These are phyloP conservation scores for Trichophyton benhamiae DNA, from an alignment of 2,329 filamentous ascomycete species.

Conservation along the genomic window DNA sequence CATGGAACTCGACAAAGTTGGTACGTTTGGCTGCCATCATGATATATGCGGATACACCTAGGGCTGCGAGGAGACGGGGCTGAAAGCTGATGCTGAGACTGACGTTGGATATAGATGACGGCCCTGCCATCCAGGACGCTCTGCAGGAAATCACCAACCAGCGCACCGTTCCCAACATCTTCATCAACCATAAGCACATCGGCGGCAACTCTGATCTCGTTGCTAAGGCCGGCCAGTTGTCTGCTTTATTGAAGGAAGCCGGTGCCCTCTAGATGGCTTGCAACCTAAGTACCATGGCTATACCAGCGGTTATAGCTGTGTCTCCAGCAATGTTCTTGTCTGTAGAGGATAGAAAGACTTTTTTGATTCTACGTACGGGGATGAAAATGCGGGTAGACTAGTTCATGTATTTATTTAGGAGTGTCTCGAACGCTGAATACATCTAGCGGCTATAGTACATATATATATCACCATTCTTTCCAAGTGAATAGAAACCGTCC, in stretches of 20 bases:
- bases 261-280: constrained; percentile 42
- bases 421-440: not conserved
- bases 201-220: constrained; percentile 90
- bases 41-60: not conserved
- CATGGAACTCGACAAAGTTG: constrained; percentile 73
- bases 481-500: not conserved
- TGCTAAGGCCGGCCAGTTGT: constrained; percentile 51
- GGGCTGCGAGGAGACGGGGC: not conserved
- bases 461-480: not conserved
- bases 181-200: constrained; percentile 81
- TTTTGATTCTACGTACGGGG: not conserved
- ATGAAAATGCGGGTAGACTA: not conserved
- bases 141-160: constrained; percentile 71
- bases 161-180: constrained; percentile 89
- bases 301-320: not conserved
- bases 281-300: not conserved
- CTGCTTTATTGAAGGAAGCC: constrained; percentile 50
- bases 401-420: constrained; percentile 3
- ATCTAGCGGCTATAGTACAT: constrained; percentile 3
- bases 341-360: not conserved
- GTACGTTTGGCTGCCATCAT: constrained; percentile 40
- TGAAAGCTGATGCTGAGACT: not conserved
- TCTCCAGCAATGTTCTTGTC: not conserved
- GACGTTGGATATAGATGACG: constrained; percentile 51
- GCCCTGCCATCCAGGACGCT: constrained; percentile 67